phyloP scores from a whole-genome alignment of 2,329 filamentous ascomycete genomes.

The Sporothrix schenckii region DNA sequence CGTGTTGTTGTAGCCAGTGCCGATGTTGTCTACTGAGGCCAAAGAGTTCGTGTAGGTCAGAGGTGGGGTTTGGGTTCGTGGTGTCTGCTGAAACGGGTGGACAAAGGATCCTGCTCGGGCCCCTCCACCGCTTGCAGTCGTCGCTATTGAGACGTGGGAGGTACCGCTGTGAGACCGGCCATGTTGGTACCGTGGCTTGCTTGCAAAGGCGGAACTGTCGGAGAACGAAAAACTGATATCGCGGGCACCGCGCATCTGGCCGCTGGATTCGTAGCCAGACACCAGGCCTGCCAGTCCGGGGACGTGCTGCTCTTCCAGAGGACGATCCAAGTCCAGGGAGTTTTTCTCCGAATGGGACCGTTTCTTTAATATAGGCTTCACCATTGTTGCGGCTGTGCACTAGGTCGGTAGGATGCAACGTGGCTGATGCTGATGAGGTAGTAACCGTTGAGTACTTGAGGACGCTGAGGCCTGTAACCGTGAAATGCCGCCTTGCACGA shows the following conservation, averaged over 20 bases:
- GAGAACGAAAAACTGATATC: slow-evolving; percentile 53
- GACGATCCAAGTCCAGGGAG: slow-evolving; percentile 64
- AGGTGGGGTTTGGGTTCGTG: slow-evolving; percentile 62
- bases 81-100: slow-evolving; percentile 67
- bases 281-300: slow-evolving; percentile 45
- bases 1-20: slow-evolving; percentile 42
- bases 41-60: slow-evolving; percentile 61
- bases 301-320: slow-evolving; percentile 59
- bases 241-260: slow-evolving; percentile 41
- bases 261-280: slow-evolving; percentile 39
- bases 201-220: slow-evolving; percentile 35
- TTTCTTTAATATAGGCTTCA: slow-evolving; percentile 67
- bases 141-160: slow-evolving; percentile 60
- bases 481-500: neutral
- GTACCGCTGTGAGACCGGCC: slow-evolving; percentile 61
- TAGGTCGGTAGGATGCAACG: neutral
- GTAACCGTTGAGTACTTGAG: neutral
- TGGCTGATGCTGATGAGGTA: neutral
- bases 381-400: slow-evolving; percentile 48
- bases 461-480: neutral
- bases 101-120: slow-evolving; percentile 56
- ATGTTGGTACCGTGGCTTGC: slow-evolving; percentile 53
- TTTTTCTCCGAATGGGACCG: slow-evolving; percentile 61
- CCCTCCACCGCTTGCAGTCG: slow-evolving; percentile 57
- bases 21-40: slow-evolving; percentile 53